Evolutionary conservation across 345 rosid genomes (phyloP).

Genomic region (Diplotaxis tenuifolia): DNA sequence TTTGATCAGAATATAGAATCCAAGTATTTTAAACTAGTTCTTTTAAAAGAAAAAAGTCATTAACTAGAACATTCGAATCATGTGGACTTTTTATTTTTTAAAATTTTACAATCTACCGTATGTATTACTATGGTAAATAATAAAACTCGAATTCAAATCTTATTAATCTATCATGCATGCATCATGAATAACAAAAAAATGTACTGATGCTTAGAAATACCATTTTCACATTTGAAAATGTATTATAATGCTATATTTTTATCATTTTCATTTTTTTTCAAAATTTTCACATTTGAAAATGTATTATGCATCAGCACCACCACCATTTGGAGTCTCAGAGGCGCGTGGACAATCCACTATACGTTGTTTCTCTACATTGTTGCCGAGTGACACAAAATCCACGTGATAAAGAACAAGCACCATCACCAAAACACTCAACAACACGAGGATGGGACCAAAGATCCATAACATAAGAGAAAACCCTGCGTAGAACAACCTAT

Average conservation of each 20-base stretch:
- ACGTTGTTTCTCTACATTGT: constrained; percentile 17
- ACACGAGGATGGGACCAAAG: constrained; percentile 70
- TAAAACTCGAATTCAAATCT: background rate
- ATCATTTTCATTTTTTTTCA: background rate
- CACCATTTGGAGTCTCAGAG: background rate
- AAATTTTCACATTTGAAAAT: background rate
- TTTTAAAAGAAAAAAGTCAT: background rate
- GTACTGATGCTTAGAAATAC: background rate
- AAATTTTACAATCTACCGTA: background rate
- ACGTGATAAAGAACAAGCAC: constrained; percentile 60
- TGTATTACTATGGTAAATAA: background rate
- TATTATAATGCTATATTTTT: background rate
- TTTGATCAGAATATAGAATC: constrained; percentile 14
- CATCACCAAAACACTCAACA: constrained; percentile 51
- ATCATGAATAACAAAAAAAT: background rate
- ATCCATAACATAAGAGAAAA: constrained; percentile 75
- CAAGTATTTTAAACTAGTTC: background rate
- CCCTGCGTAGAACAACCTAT: constrained; percentile 72
- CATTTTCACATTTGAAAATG: background rate
- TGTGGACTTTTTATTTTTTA: background rate
- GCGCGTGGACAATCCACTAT: background rate
- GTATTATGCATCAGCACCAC: background rate
- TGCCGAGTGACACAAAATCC: constrained; percentile 47
- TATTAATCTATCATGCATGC: background rate
- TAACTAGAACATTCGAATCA: constrained; percentile 14